These are phyloP conservation scores for Pyrenochaeta sp. DNA, from an alignment of 2,329 filamentous ascomycete genomes.

Conservation along the genomic window DNA sequence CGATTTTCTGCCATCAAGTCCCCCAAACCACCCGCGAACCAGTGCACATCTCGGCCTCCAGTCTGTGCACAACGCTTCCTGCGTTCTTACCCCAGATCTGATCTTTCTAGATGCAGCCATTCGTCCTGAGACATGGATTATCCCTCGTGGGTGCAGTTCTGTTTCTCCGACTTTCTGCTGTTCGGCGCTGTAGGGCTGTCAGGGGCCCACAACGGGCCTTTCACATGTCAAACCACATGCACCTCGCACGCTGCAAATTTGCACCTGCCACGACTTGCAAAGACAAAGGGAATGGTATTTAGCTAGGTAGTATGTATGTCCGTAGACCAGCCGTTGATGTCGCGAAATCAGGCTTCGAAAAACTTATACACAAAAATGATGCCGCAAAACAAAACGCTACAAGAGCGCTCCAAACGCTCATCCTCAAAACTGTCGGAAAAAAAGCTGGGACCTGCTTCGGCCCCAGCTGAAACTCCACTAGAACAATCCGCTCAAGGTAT, in stretches of 20 bases:
- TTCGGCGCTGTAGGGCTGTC: too few species aligned
- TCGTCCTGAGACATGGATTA: too few species aligned
- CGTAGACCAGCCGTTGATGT: too few species aligned
- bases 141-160: too few species aligned
- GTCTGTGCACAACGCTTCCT: constrained; percentile 14
- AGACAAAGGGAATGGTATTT: constrained; percentile 42
- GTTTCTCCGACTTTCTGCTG: too few species aligned
- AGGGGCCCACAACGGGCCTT: too few species aligned
- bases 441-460: constrained; percentile 17
- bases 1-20: constrained; percentile 31
- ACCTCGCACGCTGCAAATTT: neutral
- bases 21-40: constrained; percentile 12
- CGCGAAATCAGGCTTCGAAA: too few species aligned
- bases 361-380: constrained; percentile 16
- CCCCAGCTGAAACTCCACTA: constrained; percentile 19
- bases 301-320: constrained; percentile 33
- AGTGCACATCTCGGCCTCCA: too few species aligned
- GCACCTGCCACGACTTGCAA: neutral
- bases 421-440: constrained; percentile 1
- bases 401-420: neutral
- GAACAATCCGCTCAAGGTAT: constrained; percentile 26
- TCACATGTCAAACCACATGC: too few species aligned
- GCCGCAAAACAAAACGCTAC: constrained; percentile 3
- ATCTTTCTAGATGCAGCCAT: too few species aligned
- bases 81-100: constrained; percentile 23